These are phyloP conservation scores for Ceratobasidium papillatum DNA, from an alignment of 1,284 basidiomycete genomes.

Conservation along the genomic window DNA sequence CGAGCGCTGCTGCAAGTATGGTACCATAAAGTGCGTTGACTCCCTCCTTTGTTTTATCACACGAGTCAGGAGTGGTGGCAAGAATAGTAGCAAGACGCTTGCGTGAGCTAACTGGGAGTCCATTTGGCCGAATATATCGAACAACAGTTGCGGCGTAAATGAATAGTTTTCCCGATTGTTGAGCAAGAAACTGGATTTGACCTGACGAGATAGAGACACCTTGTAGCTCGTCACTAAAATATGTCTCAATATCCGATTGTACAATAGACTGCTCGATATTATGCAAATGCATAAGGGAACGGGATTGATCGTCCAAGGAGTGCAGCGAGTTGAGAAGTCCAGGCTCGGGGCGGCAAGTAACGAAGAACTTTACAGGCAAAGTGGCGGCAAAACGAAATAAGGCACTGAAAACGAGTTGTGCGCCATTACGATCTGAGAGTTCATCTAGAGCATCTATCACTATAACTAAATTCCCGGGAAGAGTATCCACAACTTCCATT, in stretches of 20 bases:
- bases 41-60: not conserved
- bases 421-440: not conserved
- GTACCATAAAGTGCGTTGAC: slow-evolving; percentile 11
- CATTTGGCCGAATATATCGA: not conserved
- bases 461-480: not conserved
- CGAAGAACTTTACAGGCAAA: slow-evolving; percentile 15
- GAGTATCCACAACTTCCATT: not conserved
- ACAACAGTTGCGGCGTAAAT: slow-evolving; percentile 7
- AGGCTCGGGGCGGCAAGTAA: slow-evolving; percentile 12
- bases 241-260: slow-evolving; percentile 8
- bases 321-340: not conserved
- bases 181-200: not conserved
- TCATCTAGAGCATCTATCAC: slow-evolving; percentile 27
- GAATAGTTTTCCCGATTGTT: not conserved
- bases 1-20: not conserved
- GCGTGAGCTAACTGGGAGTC: not conserved
- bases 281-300: slow-evolving; percentile 3
- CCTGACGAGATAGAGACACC: not conserved
- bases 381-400: not conserved
- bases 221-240: not conserved
- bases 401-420: not conserved
- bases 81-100: slow-evolving; percentile 1
- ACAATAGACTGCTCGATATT: slow-evolving; percentile 5
- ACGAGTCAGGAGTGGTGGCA: not conserved
- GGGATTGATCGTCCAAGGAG: not conserved